Evolutionary conservation across 768 basidiomycete species (phyloP).

Genomic region (Kwoniella botswanensis): DNA sequence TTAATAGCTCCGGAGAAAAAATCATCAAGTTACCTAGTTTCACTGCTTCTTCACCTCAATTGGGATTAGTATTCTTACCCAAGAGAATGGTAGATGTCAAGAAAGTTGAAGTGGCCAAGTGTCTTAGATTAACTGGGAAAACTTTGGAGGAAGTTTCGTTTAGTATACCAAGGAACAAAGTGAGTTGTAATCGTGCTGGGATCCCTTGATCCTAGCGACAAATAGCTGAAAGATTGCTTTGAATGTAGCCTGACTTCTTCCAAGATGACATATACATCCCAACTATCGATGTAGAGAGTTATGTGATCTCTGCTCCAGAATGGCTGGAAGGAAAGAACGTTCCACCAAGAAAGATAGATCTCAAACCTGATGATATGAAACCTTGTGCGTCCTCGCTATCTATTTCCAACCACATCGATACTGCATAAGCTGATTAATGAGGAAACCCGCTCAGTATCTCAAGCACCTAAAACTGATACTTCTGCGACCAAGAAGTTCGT

Average conservation of each 20-base stretch:
- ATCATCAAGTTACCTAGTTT: conserved; percentile 56
- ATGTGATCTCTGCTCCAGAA: conserved; percentile 29
- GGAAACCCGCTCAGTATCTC: conserved; percentile 49
- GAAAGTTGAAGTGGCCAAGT: conserved; percentile 56
- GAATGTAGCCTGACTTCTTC: conserved; percentile 55
- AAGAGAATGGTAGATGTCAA: conserved; percentile 56
- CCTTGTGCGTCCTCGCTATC: conserved; percentile 38
- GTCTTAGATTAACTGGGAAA: conserved; percentile 52
- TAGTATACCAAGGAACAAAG: conserved; percentile 57
- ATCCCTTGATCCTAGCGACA: too few species aligned
- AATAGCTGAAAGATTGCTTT: not conserved
- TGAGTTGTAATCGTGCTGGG: conserved; percentile 21
- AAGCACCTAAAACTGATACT: conserved; percentile 53
- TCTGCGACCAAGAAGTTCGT: conserved; percentile 43
- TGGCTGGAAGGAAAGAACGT: conserved; percentile 51
- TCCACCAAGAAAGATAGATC: conserved; percentile 23
- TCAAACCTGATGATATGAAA: conserved; percentile 56
- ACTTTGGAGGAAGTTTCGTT: conserved; percentile 56
- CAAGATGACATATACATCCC: conserved; percentile 59
- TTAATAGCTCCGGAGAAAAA: conserved; percentile 26
- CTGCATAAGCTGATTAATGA: not conserved
- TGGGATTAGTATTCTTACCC: conserved; percentile 52
- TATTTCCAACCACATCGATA: not conserved
- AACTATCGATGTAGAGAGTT: conserved; percentile 48
- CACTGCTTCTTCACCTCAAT: conserved; percentile 52